A percentile compares a stretch with the other conserved stretches of the same genome.
These are phyloP conservation scores for Fusarium coffeatum DNA, from an alignment of 2,329 filamentous ascomycete species.

Conservation along the genomic window DNA sequence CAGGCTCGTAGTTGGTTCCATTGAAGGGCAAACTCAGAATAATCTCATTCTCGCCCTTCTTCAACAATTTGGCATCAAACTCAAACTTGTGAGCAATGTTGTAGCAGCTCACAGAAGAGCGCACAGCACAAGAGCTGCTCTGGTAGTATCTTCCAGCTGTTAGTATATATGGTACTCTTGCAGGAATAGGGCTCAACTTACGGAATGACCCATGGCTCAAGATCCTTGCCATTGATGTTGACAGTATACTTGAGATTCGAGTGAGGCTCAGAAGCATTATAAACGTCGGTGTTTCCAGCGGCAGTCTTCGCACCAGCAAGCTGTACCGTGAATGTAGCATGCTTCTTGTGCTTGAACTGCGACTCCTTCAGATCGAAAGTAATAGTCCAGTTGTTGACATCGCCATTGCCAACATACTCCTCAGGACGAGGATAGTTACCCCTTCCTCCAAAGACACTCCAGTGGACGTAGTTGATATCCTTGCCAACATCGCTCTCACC, in stretches of 20 bases:
- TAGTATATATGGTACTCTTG: not conserved
- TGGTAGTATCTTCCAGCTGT: slow-evolving; percentile 34
- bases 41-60: slow-evolving; percentile 65
- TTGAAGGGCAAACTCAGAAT: slow-evolving; percentile 69
- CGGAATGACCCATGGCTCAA: slow-evolving; percentile 68
- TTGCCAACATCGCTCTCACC: slow-evolving; percentile 60
- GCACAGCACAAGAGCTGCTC: slow-evolving; percentile 66
- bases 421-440: slow-evolving; percentile 60
- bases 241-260: slow-evolving; percentile 64
- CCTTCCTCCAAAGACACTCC: slow-evolving; percentile 70
- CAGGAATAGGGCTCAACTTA: slow-evolving; percentile 43
- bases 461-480: slow-evolving; percentile 74
- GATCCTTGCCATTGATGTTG: slow-evolving; percentile 54
- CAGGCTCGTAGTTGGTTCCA: slow-evolving; percentile 68
- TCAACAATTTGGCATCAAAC: slow-evolving; percentile 63
- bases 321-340: slow-evolving; percentile 71
- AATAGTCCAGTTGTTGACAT: slow-evolving; percentile 70
- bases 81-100: slow-evolving; percentile 69
- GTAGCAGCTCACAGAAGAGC: slow-evolving; percentile 71
- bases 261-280: slow-evolving; percentile 64
- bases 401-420: slow-evolving; percentile 56
- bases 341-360: slow-evolving; percentile 55
- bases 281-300: slow-evolving; percentile 70
- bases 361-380: slow-evolving; percentile 60
- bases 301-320: slow-evolving; percentile 71